A percentile compares a stretch with the other conserved stretches of the same genome.
These are phyloP conservation scores for Quercus variabilis DNA, from an alignment of 306 rosid species.

Conservation along the genomic window DNA sequence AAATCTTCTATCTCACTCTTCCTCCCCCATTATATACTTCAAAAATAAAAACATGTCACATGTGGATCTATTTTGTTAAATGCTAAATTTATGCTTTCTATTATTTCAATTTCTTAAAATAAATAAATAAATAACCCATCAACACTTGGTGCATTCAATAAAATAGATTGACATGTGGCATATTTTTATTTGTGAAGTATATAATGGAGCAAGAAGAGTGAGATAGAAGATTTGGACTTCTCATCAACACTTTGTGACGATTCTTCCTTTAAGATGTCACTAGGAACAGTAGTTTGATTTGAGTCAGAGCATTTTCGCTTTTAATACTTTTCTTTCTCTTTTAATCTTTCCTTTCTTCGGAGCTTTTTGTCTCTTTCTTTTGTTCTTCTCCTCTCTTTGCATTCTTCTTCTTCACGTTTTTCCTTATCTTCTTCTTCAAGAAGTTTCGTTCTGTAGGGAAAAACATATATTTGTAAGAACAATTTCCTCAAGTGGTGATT, in stretches of 20 bases:
- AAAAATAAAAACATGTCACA: too few species aligned
- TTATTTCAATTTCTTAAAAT: too few species aligned
- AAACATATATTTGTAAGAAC: conserved; percentile 18
- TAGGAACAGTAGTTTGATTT: conserved; percentile 34
- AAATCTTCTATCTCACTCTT: too few species aligned
- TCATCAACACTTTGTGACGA: conserved; percentile 43
- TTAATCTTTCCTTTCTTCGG: conserved; percentile 86
- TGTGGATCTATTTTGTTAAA: too few species aligned
- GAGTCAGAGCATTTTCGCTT: conserved; percentile 50
- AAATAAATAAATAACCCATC: too few species aligned
- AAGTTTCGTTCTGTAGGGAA: conserved; percentile 74
- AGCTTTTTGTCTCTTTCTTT: conserved; percentile 94
- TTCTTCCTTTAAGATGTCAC: conserved; percentile 58
- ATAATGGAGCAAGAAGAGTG: too few species aligned
- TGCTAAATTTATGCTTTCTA: too few species aligned
- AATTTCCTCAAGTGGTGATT: conserved; percentile 4
- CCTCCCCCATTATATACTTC: rapidly evolving
- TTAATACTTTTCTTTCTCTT: conserved; percentile 83
- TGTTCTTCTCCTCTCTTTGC: conserved; percentile 85
- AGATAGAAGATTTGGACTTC: conserved; percentile 32
- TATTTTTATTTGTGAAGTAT: too few species aligned
- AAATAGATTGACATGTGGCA: too few species aligned
- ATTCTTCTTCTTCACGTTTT: conserved; percentile 95
- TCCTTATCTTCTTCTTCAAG: conserved; percentile 99
- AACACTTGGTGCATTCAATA: too few species aligned